Conservation (phyloP, 208 protist genomes). For the Lotmaria passim region DNA sequence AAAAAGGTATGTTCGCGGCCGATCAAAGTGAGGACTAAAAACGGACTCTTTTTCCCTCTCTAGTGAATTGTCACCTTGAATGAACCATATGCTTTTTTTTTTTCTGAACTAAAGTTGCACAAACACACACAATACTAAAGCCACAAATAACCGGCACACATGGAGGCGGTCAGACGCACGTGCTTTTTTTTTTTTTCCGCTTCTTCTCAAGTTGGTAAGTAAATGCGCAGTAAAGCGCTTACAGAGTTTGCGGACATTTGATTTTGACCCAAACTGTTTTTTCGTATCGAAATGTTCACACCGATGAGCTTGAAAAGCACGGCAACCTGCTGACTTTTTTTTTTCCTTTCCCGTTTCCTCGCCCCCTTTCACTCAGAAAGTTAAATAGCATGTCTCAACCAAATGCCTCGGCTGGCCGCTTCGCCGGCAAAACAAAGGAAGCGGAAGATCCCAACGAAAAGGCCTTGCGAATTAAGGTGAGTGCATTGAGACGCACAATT, state of each 20-base stretch:
- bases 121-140: no score
- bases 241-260: no score
- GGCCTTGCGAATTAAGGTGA: slow-evolving; percentile 64
- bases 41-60: background rate
- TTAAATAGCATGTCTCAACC: slow-evolving; percentile 47
- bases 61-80: background rate
- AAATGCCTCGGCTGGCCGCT: slow-evolving; percentile 30
- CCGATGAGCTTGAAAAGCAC: no score
- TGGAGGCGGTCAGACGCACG: no score
- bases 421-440: slow-evolving; percentile 52
- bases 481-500: slow-evolving; percentile 60
- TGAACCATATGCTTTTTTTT: background rate
- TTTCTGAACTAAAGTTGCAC: no score
- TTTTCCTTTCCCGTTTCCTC: slow-evolving; percentile 22
- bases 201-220: no score
- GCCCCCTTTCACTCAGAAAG: slow-evolving; percentile 5
- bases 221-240: no score
- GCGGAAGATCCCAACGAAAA: slow-evolving; percentile 56
- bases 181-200: no score
- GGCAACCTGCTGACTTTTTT: slow-evolving; percentile 11
- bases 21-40: slow-evolving; percentile 77
- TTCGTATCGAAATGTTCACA: no score
- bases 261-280: no score
- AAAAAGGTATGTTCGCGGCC: slow-evolving; percentile 89
- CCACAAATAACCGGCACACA: no score